Conservation (phyloP, 371 early-diverging fungal species). For the Catenaria anguillulae region DNA sequence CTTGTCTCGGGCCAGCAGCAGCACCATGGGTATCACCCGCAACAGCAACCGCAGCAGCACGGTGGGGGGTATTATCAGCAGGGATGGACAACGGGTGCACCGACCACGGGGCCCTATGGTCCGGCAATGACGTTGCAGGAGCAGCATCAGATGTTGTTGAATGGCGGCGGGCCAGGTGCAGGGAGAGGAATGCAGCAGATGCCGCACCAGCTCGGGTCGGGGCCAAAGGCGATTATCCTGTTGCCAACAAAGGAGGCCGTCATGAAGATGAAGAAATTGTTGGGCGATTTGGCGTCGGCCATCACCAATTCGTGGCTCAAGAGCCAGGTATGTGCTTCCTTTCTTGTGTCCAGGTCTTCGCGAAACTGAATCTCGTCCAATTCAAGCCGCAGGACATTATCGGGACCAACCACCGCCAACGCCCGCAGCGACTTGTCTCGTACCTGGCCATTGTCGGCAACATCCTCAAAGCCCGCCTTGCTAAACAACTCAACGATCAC, state of each 20-base stretch:
- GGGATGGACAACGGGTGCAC: not conserved
- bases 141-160: not conserved
- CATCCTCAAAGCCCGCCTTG: not conserved
- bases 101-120: not conserved
- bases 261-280: not conserved
- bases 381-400: too few relatives aligned
- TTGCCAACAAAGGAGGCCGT: slow-evolving; percentile 7
- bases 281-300: not conserved
- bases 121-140: not conserved
- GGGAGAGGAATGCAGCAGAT: too few relatives aligned
- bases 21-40: too few relatives aligned
- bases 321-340: not conserved
- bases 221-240: slow-evolving; percentile 4
- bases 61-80: too few relatives aligned
- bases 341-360: not conserved
- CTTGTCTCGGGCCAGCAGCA: not conserved
- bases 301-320: slow-evolving; percentile 2
- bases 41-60: not conserved
- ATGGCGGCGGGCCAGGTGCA: not conserved
- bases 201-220: too few relatives aligned
- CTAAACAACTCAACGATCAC: slow-evolving; percentile 1
- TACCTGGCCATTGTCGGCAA: slow-evolving; percentile 2
- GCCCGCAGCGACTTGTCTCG: slow-evolving; percentile 1
- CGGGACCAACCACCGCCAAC: not conserved
- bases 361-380: not conserved